Conservation (phyloP, 2,329 filamentous ascomycete species). For the Fusarium gaditjirri region DNA sequence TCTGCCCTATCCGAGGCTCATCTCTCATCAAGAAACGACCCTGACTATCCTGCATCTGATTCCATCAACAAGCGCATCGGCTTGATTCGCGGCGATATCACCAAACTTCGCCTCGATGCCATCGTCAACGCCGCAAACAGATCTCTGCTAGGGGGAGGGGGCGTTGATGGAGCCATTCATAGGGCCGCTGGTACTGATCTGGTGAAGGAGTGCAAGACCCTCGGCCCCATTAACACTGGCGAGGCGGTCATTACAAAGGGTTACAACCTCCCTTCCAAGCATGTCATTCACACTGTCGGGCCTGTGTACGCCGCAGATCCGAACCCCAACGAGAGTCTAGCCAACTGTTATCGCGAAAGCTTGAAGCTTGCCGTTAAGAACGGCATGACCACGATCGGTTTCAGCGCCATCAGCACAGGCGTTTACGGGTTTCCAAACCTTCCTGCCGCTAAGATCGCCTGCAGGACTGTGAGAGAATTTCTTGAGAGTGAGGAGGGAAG, state of each 20-base stretch:
- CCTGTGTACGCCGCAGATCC: conserved; percentile 71
- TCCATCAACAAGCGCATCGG: conserved; percentile 76
- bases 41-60: conserved; percentile 51
- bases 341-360: conserved; percentile 74
- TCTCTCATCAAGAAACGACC: not conserved
- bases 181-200: conserved; percentile 78
- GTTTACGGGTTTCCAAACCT: conserved; percentile 86
- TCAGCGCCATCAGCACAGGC: conserved; percentile 87
- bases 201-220: conserved; percentile 73
- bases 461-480: conserved; percentile 66
- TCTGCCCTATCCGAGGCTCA: conserved; percentile 27
- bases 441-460: conserved; percentile 78
- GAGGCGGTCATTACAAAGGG: conserved; percentile 84
- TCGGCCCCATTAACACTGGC: conserved; percentile 80
- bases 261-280: conserved; percentile 78
- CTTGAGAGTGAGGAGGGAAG: conserved; percentile 58
- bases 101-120: conserved; percentile 77
- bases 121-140: conserved; percentile 95
- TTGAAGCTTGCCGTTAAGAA: conserved; percentile 77
- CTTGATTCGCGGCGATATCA: conserved; percentile 82
- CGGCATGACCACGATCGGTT: conserved; percentile 78
- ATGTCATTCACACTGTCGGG: conserved; percentile 91
- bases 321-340: conserved; percentile 61
- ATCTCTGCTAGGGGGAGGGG: conserved; percentile 84
- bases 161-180: conserved; percentile 91